Conservation (phyloP, 371 early-diverging fungal species). For the Mucor circinelloides region DNA sequence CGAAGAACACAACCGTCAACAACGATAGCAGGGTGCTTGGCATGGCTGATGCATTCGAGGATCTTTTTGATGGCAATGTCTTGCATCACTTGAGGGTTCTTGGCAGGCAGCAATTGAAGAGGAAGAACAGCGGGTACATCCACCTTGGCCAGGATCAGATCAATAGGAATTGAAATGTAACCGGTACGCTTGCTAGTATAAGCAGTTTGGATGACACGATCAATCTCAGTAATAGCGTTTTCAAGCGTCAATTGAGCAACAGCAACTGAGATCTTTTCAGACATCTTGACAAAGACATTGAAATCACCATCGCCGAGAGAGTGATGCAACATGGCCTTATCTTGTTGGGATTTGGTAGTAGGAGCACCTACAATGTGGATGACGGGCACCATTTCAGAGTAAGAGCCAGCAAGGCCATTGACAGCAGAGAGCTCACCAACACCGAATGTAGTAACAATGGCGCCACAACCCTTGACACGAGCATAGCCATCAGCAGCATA, state of each 20-base stretch:
- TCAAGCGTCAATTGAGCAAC: constrained; percentile 31
- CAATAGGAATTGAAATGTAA: constrained; percentile 54
- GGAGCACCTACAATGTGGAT: constrained; percentile 60
- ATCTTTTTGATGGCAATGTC: constrained; percentile 28
- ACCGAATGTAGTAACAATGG: constrained; percentile 59
- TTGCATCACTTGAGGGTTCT: constrained; percentile 32
- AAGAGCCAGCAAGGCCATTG: constrained; percentile 58
- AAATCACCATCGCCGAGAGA: constrained; percentile 60
- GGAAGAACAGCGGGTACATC: constrained; percentile 15
- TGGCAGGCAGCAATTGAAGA: constrained; percentile 5
- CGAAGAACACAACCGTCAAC: constrained; percentile 51
- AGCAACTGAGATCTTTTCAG: constrained; percentile 38
- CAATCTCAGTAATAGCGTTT: constrained; percentile 45
- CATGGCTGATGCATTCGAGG: constrained; percentile 24
- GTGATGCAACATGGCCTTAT: constrained; percentile 53
- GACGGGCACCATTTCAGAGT: constrained; percentile 57
- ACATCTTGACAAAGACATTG: constrained; percentile 42
- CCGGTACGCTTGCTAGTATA: constrained; percentile 34
- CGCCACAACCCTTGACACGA: constrained; percentile 37
- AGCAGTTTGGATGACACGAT: constrained; percentile 32
- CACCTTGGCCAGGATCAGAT: constrained; percentile 37
- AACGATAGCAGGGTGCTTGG: constrained; percentile 45
- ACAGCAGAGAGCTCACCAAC: constrained; percentile 58
- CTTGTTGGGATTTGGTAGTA: constrained; percentile 36
- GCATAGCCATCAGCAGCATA: constrained; percentile 64